Conservation (phyloP, 2,329 filamentous ascomycete genomes). For the Calonectria pteridis region DNA sequence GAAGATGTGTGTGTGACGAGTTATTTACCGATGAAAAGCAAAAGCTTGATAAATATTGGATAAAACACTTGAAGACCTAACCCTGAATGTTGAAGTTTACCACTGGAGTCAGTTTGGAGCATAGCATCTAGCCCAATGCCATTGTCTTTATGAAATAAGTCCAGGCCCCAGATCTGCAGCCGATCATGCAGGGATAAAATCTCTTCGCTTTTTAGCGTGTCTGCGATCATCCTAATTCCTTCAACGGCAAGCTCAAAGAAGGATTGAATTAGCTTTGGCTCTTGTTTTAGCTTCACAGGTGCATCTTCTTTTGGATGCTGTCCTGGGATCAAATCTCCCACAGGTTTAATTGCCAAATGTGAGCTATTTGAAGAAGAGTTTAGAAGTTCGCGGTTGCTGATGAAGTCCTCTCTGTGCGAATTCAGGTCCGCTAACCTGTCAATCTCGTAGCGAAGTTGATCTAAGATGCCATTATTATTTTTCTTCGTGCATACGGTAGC, state of each 20-base stretch:
- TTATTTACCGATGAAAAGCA: not conserved
- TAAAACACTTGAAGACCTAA: not conserved
- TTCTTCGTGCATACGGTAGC: too few species aligned
- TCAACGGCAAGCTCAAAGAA: not conserved
- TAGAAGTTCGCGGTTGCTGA: not conserved
- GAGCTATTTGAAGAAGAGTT: not conserved
- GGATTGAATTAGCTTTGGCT: not conserved
- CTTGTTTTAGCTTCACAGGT: not conserved
- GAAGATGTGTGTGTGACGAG: too few species aligned
- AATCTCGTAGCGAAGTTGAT: conserved; percentile 2
- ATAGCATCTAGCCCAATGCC: not conserved
- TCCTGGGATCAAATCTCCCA: too few species aligned
- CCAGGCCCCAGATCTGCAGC: not conserved
- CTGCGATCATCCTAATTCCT: not conserved
- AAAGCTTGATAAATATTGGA: not conserved
- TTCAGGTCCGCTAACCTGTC: not conserved
- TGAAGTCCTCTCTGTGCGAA: not conserved
- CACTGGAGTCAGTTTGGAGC: not conserved
- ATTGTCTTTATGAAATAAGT: not conserved
- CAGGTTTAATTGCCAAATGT: not conserved
- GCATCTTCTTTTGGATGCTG: not conserved
- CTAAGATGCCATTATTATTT: not conserved
- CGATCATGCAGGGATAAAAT: not conserved
- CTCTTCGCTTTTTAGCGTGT: not conserved
- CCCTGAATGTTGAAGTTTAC: not conserved